Percentiles rank a stretch among this genome's conserved stretches.
Evolutionary conservation across 1,284 basidiomycete genomes (phyloP).

Genomic region (Rhizoctonia solani): DNA sequence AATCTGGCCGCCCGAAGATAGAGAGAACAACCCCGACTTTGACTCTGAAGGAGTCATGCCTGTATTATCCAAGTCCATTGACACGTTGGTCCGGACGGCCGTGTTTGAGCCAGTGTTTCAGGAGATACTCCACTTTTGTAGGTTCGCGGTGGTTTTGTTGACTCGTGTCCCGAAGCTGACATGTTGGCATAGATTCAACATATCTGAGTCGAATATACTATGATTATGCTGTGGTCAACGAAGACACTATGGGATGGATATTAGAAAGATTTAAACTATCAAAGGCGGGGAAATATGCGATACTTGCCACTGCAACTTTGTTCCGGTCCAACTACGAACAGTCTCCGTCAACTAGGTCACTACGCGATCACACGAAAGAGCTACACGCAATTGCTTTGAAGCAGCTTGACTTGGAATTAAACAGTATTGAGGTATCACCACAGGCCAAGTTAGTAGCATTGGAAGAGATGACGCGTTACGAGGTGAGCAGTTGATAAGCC

Average conservation of each 20-base stretch:
- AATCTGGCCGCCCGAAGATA: not conserved
- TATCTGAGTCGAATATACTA: not conserved
- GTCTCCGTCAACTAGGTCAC: not conserved
- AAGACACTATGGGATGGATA: not conserved
- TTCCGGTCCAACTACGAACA: constrained; percentile 1
- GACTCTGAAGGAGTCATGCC: not conserved
- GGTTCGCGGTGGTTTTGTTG: not conserved
- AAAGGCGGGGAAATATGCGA: not conserved
- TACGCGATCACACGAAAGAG: not conserved
- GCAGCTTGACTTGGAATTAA: not conserved
- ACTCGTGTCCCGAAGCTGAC: not conserved
- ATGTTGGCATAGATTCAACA: not conserved
- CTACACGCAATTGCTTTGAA: not conserved
- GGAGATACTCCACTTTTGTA: constrained; percentile 3
- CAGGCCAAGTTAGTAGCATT: not conserved
- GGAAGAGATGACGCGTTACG: not conserved
- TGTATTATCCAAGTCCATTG: not conserved
- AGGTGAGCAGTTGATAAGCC: not conserved
- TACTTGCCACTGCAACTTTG: not conserved
- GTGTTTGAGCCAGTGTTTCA: not conserved
- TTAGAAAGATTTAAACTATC: not conserved
- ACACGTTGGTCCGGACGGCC: not conserved
- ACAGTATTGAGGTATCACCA: not conserved
- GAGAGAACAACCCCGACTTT: not conserved
- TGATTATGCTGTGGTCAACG: not conserved